Evolutionary conservation across 2,329 filamentous ascomycete species (phyloP).

Genomic region (Cryoendolithus antarcticus): DNA sequence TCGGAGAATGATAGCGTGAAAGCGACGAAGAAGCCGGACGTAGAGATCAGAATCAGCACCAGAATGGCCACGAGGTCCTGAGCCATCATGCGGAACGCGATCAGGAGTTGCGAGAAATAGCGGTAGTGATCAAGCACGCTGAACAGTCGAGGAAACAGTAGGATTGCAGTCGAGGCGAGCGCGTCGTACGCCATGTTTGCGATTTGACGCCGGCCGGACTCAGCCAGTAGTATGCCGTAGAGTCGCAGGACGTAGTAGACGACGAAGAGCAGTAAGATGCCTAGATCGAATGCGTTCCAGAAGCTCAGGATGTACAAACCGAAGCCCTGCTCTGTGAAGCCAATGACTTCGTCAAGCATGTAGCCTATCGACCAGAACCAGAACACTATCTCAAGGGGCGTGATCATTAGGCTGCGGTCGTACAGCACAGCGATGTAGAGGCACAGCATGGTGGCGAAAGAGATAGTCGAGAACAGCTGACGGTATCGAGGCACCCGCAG

Average conservation of each 20-base stretch:
- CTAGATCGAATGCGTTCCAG: slow-evolving; percentile 92
- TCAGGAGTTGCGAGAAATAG: slow-evolving; percentile 89
- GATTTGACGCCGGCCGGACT: slow-evolving; percentile 53
- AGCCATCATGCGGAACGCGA: slow-evolving; percentile 89
- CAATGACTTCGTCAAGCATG: slow-evolving; percentile 91
- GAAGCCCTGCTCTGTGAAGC: slow-evolving; percentile 93
- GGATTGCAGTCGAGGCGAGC: slow-evolving; percentile 78
- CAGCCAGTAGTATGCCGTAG: slow-evolving; percentile 74
- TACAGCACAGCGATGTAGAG: slow-evolving; percentile 78
- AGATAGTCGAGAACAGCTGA: slow-evolving; percentile 78
- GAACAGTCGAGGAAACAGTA: slow-evolving; percentile 82
- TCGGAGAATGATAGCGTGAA: slow-evolving; percentile 71
- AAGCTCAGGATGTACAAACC: slow-evolving; percentile 95
- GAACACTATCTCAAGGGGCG: slow-evolving; percentile 73
- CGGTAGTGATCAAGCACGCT: slow-evolving; percentile 88
- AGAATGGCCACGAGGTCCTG: slow-evolving; percentile 78
- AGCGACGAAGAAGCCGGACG: slow-evolving; percentile 90
- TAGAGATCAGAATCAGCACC: slow-evolving; percentile 71
- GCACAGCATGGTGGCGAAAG: slow-evolving; percentile 70
- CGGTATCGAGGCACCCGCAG: slow-evolving; percentile 84
- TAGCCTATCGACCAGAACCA: slow-evolving; percentile 98
- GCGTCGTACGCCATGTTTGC: slow-evolving; percentile 86
- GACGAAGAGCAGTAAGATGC: slow-evolving; percentile 73
- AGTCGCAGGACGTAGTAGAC: slow-evolving; percentile 82
- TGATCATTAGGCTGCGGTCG: slow-evolving; percentile 66